Base-by-base conservation (phyloP, 202 grass and related monocot genomes). In the Eragrostis tef region DNA sequence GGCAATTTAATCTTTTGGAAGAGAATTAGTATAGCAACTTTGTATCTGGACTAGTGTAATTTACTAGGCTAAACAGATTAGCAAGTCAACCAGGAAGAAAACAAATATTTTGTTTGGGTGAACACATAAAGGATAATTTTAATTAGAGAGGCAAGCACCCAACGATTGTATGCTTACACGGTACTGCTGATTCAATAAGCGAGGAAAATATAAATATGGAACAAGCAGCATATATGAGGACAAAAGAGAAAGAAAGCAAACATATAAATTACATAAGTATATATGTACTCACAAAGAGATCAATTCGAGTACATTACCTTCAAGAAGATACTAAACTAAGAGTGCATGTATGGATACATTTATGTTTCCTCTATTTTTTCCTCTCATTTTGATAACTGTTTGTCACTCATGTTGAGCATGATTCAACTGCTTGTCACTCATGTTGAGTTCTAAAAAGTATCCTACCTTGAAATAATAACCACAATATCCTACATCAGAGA, bases 51-150 rank as follows among this genome's bases (percentile, higher is more conserved):
- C 1, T 17, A 39, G 48, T 7, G 13, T 15, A 54, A 7, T 79
- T 49, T 41, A 61, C 10, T 16, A 72, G 45, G 56, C 15, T 64
- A 52, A 79, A 79, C 7, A 78, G 34, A 56, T 66, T 34, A 86
- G 22, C 17, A 74, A 48, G 11, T 47, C 29, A 56, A 27, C 12
- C 2, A 17, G 24, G 12, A 79, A 54, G 29, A 52, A 44, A n/a
- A 56, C 14, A 15, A 60, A 6, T 15, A 21, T 27, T 65, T 53
- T 22, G 3, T 52, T 74, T 42, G 45, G 21, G 34, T 39, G 19
- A 9, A 3, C 0, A 64, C 20, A 75, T 21, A 73, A 43, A 36
- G 34, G 1, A 45, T 3, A 56, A 29, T 54, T 66, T 29, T 29
- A 56, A 56, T 21, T 56, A 56, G 7, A 57, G 16, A 57, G 8